A percentile compares a stretch with the other conserved stretches of the same genome.
Conservation (phyloP, 2,329 filamentous ascomycete genomes). For the Talaromyces sp. region DNA sequence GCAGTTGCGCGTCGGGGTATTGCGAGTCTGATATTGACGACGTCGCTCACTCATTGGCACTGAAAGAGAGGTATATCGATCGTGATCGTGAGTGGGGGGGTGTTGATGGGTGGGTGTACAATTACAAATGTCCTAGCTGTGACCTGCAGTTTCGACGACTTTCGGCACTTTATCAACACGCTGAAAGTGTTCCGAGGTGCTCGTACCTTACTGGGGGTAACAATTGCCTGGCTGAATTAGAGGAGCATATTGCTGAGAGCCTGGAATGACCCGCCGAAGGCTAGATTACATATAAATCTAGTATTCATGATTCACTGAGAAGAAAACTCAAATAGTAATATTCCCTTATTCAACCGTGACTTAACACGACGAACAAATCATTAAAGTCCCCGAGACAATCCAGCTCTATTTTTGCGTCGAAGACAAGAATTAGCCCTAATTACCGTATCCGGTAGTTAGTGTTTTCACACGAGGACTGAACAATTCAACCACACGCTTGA, state of each 20-base stretch:
- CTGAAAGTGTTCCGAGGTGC: neutral
- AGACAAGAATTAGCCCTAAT: neutral
- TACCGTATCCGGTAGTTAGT: neutral
- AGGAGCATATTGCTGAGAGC: neutral
- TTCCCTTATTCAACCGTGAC: too few species aligned
- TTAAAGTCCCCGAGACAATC: too few species aligned
- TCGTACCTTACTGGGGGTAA: neutral
- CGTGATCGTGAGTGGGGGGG: neutral
- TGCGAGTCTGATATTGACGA: neutral
- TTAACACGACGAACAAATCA: too few species aligned
- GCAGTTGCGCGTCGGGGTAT: neutral
- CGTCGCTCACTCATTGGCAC: neutral
- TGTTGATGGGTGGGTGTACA: neutral
- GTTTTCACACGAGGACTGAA: neutral
- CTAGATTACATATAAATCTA: too few species aligned
- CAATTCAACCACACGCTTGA: neutral
- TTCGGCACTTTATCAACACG: neutral
- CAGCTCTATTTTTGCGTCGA: too few species aligned
- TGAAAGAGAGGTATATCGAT: neutral
- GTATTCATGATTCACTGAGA: too few species aligned
- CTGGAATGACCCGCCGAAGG: neutral
- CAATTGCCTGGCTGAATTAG: neutral
- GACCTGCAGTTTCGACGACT: neutral
- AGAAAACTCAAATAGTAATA: too few species aligned
- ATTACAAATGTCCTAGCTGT: neutral